Conservation (phyloP, 352 stramenopile genomes). For the Phytophthora aleatoria region DNA sequence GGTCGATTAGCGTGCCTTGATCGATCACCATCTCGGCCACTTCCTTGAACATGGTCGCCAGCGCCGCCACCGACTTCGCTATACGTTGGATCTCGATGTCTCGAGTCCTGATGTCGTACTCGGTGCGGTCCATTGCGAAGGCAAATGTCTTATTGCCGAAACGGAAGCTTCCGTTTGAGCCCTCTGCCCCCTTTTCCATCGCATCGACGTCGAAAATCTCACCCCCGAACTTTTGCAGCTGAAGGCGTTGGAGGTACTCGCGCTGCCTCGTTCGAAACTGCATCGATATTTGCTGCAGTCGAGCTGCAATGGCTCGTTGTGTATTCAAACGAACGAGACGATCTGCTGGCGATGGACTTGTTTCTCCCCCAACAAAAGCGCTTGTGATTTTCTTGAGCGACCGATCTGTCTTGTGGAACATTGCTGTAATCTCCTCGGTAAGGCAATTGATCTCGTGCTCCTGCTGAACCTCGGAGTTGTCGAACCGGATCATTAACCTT, state of each 20-base stretch:
- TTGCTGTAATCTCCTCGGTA: conserved; percentile 61
- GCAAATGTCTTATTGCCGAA: conserved; percentile 18
- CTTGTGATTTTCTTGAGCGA: conserved; percentile 75
- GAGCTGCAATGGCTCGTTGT: conserved; percentile 63
- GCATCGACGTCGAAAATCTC: conserved; percentile 62
- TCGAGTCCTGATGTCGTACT: conserved; percentile 60
- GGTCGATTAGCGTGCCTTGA: conserved; percentile 81
- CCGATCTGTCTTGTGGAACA: conserved; percentile 74
- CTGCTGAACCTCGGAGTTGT: conserved; percentile 65
- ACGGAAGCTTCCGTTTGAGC: conserved; percentile 10
- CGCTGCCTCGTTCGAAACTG: conserved; percentile 70
- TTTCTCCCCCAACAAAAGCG: conserved; percentile 54
- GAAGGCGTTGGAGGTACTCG: conserved; percentile 74
- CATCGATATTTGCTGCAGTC: conserved; percentile 66
- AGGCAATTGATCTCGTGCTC: conserved; percentile 75
- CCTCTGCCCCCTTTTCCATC: conserved; percentile 24
- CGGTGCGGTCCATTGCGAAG: conserved; percentile 37
- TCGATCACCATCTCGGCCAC: conserved; percentile 85
- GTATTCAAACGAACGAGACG: conserved; percentile 68
- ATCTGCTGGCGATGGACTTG: conserved; percentile 53
- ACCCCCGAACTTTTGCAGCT: conserved; percentile 76
- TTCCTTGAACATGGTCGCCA: conserved; percentile 82
- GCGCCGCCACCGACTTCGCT: conserved; percentile 62
- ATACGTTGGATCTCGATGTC: conserved; percentile 83
- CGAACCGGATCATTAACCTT: conserved; percentile 84